Base-by-base conservation (phyloP, 139 green algal genomes). In the Chlorella sp. region DNA sequence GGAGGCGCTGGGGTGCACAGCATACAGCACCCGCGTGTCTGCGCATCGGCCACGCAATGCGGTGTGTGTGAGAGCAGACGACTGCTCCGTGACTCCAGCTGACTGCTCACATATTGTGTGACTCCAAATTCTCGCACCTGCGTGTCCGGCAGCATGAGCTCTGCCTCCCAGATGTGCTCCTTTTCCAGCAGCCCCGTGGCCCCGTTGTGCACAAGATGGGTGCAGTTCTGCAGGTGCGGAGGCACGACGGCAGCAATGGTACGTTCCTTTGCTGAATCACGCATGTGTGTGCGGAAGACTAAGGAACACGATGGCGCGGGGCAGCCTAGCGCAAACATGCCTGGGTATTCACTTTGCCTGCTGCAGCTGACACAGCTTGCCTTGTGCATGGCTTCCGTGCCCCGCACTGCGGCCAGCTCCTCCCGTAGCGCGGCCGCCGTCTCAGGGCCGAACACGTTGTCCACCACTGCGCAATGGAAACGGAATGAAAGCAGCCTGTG, bases 161-260 rank as follows among this genome's bases (percentile, higher is more conserved):
- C 90, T 36, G 85, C 89, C 58, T 91, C 91, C 34, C 86, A 86
- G 11, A 96, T 92, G 73, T 88, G 67, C 1, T 80, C 58, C 83
- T 96, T 96, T 65, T 91, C 81, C 70, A 96, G 46, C 54, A 94
- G 88, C 0, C 83, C n/a, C 0, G 87, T 88, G 60, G 64, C 38
- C 26, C 84, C 74, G 19, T n/a, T 54, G 9, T 70, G 38, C 67
- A 93, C 89, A 24, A 96, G 84, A 67, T 96, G 93, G 0, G 93
- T 96, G 86, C 73, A 84, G 89, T 96, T 96, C 19, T 60, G 51
- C 51, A 54, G 46, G 46, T 7, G 46, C 7, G 11, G 7, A 17
- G 7, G 51, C 51, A 60, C 13, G 51, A 2, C 22, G 51, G 51
- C 13, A 24, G 51, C 51, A 60, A 54, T 7, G 46, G 46, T 54